Conservation (phyloP, 2,329 filamentous ascomycete species). For the Dendryphion nanum region DNA sequence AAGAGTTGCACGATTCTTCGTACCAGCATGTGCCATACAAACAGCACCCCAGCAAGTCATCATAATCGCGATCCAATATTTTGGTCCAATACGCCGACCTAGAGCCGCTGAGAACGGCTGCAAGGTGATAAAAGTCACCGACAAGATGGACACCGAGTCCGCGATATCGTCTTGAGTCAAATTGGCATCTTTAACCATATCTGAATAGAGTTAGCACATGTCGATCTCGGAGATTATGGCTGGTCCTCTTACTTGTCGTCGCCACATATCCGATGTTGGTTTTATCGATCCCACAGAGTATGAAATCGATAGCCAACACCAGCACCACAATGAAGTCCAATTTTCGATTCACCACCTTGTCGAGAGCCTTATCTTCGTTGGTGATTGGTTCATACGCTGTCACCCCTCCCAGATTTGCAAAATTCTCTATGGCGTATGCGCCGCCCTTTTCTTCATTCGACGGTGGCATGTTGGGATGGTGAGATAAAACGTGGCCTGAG, state of each 20-base stretch:
- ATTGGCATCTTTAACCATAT: neutral
- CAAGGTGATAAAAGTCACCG: slow-evolving; percentile 6
- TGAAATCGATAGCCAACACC: neutral
- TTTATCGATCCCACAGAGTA: neutral
- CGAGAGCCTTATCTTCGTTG: slow-evolving; percentile 1
- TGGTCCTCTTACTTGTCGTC: no score
- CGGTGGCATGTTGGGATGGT: no score
- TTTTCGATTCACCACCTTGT: slow-evolving; percentile 1
- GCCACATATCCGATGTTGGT: neutral
- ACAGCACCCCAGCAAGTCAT: slow-evolving; percentile 20
- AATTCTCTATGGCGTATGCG: no score
- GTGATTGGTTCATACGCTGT: no score
- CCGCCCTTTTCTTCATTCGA: no score
- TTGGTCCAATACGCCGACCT: slow-evolving; percentile 1
- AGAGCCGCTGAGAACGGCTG: neutral
- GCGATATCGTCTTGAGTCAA: neutral
- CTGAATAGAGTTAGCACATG: no score
- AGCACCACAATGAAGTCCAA: slow-evolving; percentile 1
- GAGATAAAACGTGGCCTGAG: no score
- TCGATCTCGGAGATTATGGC: no score
- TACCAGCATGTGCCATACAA: slow-evolving; percentile 22
- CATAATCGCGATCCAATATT: slow-evolving; percentile 9
- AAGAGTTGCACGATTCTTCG: slow-evolving; percentile 7
- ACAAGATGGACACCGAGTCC: slow-evolving; percentile 21
- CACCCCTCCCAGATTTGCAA: no score